These are phyloP conservation scores for Lignosus rhinocerotis DNA, from an alignment of 1,284 basidiomycete genomes.

Conservation along the genomic window DNA sequence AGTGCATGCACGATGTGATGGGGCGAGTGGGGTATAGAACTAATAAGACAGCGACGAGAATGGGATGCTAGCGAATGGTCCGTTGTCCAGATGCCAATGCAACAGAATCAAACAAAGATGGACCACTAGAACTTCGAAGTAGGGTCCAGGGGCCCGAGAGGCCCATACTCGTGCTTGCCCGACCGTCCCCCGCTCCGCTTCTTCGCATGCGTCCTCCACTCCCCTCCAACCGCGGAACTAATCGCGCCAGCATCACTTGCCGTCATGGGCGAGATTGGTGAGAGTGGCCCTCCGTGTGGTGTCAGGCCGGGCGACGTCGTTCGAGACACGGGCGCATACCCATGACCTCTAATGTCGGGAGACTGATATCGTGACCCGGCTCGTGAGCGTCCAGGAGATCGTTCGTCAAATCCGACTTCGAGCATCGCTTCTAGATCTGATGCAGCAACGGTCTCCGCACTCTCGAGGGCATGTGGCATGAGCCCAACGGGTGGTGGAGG, in stretches of 20 bases:
- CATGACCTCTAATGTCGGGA: slow-evolving; percentile 47
- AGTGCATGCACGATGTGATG: slow-evolving; percentile 10
- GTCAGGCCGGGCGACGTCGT: slow-evolving; percentile 45
- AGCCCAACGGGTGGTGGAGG: slow-evolving; percentile 84
- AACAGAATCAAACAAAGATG: background rate
- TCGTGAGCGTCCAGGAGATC: slow-evolving; percentile 34
- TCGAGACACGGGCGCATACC: slow-evolving; percentile 57
- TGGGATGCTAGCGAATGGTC: slow-evolving; percentile 18
- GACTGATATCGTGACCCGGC: slow-evolving; percentile 60
- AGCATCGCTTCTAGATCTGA: slow-evolving; percentile 88
- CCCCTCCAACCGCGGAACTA: slow-evolving; percentile 39
- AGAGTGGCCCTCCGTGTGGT: slow-evolving; percentile 30
- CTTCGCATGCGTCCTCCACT: slow-evolving; percentile 45
- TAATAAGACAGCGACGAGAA: slow-evolving; percentile 24
- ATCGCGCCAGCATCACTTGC: slow-evolving; percentile 29
- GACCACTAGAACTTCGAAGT: slow-evolving; percentile 36
- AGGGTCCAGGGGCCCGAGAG: slow-evolving; percentile 76
- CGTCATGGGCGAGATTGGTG: slow-evolving; percentile 47
- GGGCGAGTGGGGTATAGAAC: slow-evolving; percentile 27
- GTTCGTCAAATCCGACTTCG: slow-evolving; percentile 83
- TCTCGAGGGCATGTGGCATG: slow-evolving; percentile 46
- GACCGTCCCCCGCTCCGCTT: slow-evolving; percentile 46
- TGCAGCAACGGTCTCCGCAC: slow-evolving; percentile 66
- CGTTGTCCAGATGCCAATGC: slow-evolving; percentile 18
- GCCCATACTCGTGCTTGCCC: slow-evolving; percentile 61